Percentiles rank a stretch among this genome's conserved stretches.
Evolutionary conservation across 2,329 filamentous ascomycete species (phyloP).

Genomic region (Exophiala sp.): DNA sequence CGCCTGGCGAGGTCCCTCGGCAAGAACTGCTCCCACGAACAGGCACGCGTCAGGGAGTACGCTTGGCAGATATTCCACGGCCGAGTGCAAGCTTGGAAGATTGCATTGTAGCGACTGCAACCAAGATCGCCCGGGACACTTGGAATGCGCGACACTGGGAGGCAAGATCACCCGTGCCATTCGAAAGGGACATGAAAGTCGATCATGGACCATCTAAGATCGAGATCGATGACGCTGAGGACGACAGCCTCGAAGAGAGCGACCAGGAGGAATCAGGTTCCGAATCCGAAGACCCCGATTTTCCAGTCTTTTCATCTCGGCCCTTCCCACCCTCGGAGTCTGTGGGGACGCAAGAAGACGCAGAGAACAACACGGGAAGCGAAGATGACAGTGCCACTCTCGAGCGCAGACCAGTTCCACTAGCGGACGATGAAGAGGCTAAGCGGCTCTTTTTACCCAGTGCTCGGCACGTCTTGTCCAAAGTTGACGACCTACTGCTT

Average conservation of each 20-base stretch:
- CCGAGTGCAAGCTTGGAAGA: slow-evolving; percentile 67
- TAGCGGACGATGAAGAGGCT: slow-evolving; percentile 69
- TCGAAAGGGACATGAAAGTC: not conserved
- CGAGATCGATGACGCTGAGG: not conserved
- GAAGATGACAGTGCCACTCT: slow-evolving; percentile 13
- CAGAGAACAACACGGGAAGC: slow-evolving; percentile 19
- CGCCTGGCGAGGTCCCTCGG: slow-evolving; percentile 58
- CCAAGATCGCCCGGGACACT: slow-evolving; percentile 65
- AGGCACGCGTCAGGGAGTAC: not conserved
- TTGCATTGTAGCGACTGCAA: slow-evolving; percentile 62
- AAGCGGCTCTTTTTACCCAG: slow-evolving; percentile 63
- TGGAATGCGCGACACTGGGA: slow-evolving; percentile 35
- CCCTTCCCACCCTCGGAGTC: slow-evolving; percentile 8
- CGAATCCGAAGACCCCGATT: not conserved
- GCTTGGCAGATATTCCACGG: slow-evolving; percentile 1
- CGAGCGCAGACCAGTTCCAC: slow-evolving; percentile 49
- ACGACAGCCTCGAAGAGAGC: not conserved
- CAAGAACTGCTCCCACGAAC: slow-evolving; percentile 47
- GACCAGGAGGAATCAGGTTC: not conserved
- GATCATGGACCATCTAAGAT: not conserved
- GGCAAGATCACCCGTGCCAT: not conserved
- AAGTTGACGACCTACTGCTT: slow-evolving; percentile 66
- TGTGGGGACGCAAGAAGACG: not conserved
- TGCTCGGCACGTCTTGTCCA: slow-evolving; percentile 65
- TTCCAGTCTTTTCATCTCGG: slow-evolving; percentile 18